A percentile compares a stretch with the other conserved stretches of the same genome.
Evolutionary conservation across 2,329 filamentous ascomycete species (phyloP).

Genomic region (Cadophora sp.): DNA sequence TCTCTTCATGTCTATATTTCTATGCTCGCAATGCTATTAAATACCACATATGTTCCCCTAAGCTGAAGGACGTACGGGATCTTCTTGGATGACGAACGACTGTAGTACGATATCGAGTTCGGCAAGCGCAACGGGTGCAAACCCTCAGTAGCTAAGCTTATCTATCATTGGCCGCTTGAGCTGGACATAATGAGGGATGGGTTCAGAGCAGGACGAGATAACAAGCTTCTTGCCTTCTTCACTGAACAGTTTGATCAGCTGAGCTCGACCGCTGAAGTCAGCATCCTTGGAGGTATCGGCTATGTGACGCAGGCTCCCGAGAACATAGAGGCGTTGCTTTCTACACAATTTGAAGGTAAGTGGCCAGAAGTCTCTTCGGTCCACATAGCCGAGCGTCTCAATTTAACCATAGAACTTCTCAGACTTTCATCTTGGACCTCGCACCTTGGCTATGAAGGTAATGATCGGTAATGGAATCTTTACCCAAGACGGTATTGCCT

Average conservation of each 20-base stretch:
- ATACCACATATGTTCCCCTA: slow-evolving; percentile 20
- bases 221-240: slow-evolving; percentile 36
- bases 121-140: slow-evolving; percentile 27
- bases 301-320: slow-evolving; percentile 45
- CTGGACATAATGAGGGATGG: slow-evolving; percentile 40
- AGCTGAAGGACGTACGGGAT: not conserved
- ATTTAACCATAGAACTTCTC: slow-evolving; percentile 12
- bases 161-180: slow-evolving; percentile 40
- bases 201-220: slow-evolving; percentile 30
- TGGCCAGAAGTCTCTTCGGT: slow-evolving; percentile 13
- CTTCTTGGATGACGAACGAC: slow-evolving; percentile 1
- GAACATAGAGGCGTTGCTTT: slow-evolving; percentile 46
- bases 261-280: slow-evolving; percentile 23
- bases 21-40: slow-evolving; percentile 17
- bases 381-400: not conserved
- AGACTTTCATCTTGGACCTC: slow-evolving; percentile 30
- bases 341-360: slow-evolving; percentile 50
- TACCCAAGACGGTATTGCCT: slow-evolving; percentile 47
- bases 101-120: slow-evolving; percentile 23
- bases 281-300: slow-evolving; percentile 26
- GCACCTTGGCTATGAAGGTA: slow-evolving; percentile 21
- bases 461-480: slow-evolving; percentile 50
- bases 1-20: slow-evolving; percentile 15
- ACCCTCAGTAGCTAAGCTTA: slow-evolving; percentile 22
- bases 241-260: slow-evolving; percentile 28